Evolutionary conservation across 768 basidiomycete genomes (phyloP).

Genomic region (Kwoniella mangroviensis): DNA sequence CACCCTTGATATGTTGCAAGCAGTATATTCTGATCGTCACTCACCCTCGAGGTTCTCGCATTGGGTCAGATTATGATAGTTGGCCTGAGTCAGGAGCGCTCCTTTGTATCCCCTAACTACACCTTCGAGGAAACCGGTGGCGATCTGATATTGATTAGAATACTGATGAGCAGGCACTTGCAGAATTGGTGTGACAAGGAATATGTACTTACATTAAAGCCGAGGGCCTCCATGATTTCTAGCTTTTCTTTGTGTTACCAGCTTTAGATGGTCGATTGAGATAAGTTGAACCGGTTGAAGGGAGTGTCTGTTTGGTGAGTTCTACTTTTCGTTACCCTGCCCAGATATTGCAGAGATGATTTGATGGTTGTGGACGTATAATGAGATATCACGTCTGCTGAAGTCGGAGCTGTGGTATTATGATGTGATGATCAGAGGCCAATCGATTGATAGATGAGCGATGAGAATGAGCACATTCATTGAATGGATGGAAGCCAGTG

Average conservation of each 20-base stretch:
- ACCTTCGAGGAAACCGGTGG: conserved; percentile 60
- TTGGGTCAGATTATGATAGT: conserved; percentile 92
- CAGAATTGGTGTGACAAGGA: too few species aligned
- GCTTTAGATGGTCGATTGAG: not conserved
- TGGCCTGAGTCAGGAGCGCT: conserved; percentile 82
- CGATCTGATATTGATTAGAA: conserved; percentile 39
- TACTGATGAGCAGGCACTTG: not conserved
- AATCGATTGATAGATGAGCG: not conserved
- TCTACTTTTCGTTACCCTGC: too few species aligned
- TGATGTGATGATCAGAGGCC: not conserved
- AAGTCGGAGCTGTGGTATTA: not conserved
- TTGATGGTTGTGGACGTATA: too few species aligned
- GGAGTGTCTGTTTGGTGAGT: too few species aligned
- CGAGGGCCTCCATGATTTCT: conserved; percentile 54
- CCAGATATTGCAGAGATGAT: too few species aligned
- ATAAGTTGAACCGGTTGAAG: not conserved
- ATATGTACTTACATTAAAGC: conserved; percentile 55
- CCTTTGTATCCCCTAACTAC: conserved; percentile 84
- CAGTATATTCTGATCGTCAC: conserved; percentile 26
- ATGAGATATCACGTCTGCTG: too few species aligned
- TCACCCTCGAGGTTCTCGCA: conserved; percentile 96
- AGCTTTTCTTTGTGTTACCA: conserved; percentile 25
- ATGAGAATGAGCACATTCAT: not conserved
- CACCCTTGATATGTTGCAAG: not conserved
- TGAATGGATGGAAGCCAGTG: not conserved